phyloP scores from a whole-genome alignment of 768 basidiomycete genomes.

The Clitopilus passeckerianus region DNA sequence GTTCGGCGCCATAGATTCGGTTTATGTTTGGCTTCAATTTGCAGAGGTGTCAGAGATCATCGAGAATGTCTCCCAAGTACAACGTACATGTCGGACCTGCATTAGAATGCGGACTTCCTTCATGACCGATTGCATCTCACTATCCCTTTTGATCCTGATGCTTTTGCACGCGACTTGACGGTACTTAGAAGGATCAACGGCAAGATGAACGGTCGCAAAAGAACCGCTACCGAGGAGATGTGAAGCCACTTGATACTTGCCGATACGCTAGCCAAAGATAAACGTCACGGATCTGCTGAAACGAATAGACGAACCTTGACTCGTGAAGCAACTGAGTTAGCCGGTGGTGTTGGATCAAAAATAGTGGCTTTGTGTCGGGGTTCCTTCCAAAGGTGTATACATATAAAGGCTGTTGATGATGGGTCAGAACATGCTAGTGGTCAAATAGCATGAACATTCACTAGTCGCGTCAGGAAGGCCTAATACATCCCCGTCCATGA shows the following conservation, averaged over 20 bases:
- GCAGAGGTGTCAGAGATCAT: background rate
- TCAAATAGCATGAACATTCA: conserved; percentile 15
- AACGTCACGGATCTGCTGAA: background rate
- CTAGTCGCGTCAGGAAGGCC: conserved; percentile 65
- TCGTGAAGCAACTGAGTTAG: conserved; percentile 50
- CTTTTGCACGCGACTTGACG: conserved; percentile 84
- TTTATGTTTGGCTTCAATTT: conserved; percentile 72
- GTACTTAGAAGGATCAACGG: conserved; percentile 56
- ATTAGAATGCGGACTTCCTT: conserved; percentile 77
- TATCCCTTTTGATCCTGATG: conserved; percentile 58
- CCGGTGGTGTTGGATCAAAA: conserved; percentile 60
- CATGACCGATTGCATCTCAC: conserved; percentile 58
- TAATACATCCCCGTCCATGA: conserved; percentile 74
- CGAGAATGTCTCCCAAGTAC: background rate
- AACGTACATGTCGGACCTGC: conserved; percentile 62
- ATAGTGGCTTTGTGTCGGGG: conserved; percentile 47
- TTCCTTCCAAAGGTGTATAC: conserved; percentile 52
- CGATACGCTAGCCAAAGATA: conserved; percentile 41
- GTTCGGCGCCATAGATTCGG: conserved; percentile 65
- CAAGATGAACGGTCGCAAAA: conserved; percentile 79
- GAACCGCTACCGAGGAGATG: conserved; percentile 79
- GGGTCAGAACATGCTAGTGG: background rate
- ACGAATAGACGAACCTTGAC: conserved; percentile 6
- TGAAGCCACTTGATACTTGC: conserved; percentile 67
- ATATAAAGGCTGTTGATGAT: conserved; percentile 53